phyloP scores from a whole-genome alignment of 805 yeast genomes.

The Candida caryicola region DNA sequence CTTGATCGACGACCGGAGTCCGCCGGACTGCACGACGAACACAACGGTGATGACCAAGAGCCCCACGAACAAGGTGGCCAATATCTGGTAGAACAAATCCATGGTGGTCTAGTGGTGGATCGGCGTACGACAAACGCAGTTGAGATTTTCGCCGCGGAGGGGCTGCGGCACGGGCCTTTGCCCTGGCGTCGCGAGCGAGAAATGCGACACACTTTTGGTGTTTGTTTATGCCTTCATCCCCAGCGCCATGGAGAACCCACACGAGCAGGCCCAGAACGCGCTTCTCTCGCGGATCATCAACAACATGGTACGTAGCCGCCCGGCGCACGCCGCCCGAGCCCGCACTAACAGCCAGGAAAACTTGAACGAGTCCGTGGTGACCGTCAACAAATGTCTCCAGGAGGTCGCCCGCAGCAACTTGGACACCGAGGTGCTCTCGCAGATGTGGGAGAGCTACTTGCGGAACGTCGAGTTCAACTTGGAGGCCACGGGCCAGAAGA shows the following conservation, averaged over 20 bases:
- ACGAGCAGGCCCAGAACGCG: constrained; percentile 76
- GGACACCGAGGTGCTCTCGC: constrained; percentile 67
- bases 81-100: constrained; percentile 27
- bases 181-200: too few species aligned
- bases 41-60: constrained; percentile 21
- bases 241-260: constrained; percentile 73
- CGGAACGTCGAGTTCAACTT: constrained; percentile 69
- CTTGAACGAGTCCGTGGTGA: constrained; percentile 66
- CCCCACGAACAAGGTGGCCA: constrained; percentile 27
- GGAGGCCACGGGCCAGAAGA: constrained; percentile 60
- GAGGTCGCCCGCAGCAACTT: constrained; percentile 64
- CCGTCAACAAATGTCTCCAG: constrained; percentile 59
- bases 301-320: constrained; percentile 58
- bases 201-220: too few species aligned
- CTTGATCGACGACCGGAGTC: constrained; percentile 1
- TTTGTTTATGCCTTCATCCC: not conserved
- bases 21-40: constrained; percentile 21
- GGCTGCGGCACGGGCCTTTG: too few species aligned
- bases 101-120: too few species aligned
- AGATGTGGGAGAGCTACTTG: constrained; percentile 76
- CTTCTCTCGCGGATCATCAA: constrained; percentile 71
- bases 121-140: too few species aligned
- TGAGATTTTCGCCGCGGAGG: too few species aligned
- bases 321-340: not conserved
- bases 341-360: constrained; percentile 48